Evolutionary conservation across 495 filamentous ascomycete genomes (phyloP).

Genomic region (Hypoxylon trugodes): DNA sequence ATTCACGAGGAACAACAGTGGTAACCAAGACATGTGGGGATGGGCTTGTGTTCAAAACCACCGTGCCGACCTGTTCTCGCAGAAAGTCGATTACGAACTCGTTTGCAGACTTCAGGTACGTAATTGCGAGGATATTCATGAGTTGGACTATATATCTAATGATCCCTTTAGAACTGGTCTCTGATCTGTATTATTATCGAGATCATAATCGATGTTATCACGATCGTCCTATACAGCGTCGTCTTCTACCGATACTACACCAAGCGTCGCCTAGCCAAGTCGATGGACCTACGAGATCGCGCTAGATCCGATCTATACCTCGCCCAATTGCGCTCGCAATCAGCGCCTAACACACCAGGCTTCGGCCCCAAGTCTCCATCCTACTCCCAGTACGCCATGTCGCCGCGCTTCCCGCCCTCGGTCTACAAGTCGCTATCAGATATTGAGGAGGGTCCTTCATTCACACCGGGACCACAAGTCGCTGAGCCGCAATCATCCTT

Average conservation of each 20-base stretch:
- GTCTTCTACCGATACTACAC: constrained; percentile 97
- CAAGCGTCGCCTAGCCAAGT: constrained; percentile 92
- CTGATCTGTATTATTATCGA: constrained; percentile 98
- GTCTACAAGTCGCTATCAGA: constrained; percentile 58
- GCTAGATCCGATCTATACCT: constrained; percentile 95
- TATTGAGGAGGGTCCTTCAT: constrained; percentile 51
- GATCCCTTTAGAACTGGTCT: constrained; percentile 77
- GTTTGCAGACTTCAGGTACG: constrained; percentile 92
- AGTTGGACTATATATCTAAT: constrained; percentile 12
- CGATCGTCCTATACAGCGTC: constrained; percentile 89
- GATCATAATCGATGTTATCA: constrained; percentile 89
- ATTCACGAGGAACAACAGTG: constrained; percentile 71
- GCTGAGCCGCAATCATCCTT: constrained; percentile 57
- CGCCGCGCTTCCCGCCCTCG: constrained; percentile 62
- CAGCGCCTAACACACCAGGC: constrained; percentile 92
- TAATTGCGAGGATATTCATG: neutral
- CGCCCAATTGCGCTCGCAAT: constrained; percentile 89
- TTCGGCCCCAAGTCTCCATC: constrained; percentile 72
- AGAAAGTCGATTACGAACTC: constrained; percentile 87
- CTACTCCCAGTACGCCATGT: constrained; percentile 61
- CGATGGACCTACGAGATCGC: constrained; percentile 94
- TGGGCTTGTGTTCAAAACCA: constrained; percentile 94
- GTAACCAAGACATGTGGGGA: constrained; percentile 91
- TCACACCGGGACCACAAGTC: constrained; percentile 54
- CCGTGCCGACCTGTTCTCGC: constrained; percentile 73